Percentiles rank a stretch among this genome's conserved stretches.
Conservation (phyloP, 495 filamentous ascomycete genomes). For the Penicillium chermesinum region DNA sequence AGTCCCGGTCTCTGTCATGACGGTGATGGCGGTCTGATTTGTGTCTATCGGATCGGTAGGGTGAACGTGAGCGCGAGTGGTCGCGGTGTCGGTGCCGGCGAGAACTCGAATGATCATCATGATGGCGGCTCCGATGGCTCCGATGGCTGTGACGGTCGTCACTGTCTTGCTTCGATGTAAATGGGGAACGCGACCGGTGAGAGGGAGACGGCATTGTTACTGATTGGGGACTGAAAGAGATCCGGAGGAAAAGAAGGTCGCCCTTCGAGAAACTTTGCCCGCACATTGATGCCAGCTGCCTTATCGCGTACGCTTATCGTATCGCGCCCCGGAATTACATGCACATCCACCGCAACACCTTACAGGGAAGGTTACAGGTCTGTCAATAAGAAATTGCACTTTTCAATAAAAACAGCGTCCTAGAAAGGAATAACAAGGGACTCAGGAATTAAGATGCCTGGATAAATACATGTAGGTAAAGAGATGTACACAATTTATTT, state of each 20-base stretch:
- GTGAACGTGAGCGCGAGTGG: constrained; percentile 25
- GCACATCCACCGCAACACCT: background rate
- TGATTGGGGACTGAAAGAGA: background rate
- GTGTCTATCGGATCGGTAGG: constrained; percentile 24
- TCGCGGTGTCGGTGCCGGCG: constrained; percentile 21
- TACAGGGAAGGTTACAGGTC: no score
- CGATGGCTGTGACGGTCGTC: constrained; percentile 17
- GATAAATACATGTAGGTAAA: constrained; percentile 25
- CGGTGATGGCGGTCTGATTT: constrained; percentile 19
- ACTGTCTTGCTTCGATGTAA: constrained; percentile 7
- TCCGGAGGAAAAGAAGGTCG: background rate
- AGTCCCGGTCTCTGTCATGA: constrained; percentile 8
- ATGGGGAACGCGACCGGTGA: constrained; percentile 7
- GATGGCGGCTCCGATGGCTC: no score
- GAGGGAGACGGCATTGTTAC: constrained; percentile 21
- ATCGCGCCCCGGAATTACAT: no score
- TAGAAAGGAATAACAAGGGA: no score
- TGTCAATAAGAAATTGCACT: no score
- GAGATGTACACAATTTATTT: constrained; percentile 18
- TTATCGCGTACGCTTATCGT: constrained; percentile 6
- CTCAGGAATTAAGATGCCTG: constrained; percentile 17
- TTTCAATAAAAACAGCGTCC: no score
- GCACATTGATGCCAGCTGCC: background rate
- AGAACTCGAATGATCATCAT: constrained; percentile 17
- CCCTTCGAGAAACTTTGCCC: background rate